Evolutionary conservation across 1,284 basidiomycete genomes (phyloP), one percentile per base, ranked within the genome.

Genomic region (Porodaedalea pini): DNA sequence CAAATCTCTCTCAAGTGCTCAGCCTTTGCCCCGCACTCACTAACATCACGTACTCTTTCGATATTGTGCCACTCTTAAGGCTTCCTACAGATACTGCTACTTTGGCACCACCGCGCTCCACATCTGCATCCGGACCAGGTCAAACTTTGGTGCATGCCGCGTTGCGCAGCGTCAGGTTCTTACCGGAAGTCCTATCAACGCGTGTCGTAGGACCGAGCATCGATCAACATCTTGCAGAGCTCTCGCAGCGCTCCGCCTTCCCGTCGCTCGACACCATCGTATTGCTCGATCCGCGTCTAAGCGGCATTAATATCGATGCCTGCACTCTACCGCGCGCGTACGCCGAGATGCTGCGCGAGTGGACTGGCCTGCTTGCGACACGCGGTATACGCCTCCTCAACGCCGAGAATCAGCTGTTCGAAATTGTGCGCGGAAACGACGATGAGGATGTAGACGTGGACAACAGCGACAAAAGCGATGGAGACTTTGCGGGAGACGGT

Each of bases 1-100:
- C 13, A 17, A 31, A 23, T 31, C 34, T 58, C 3, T 19, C 37
- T 2, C n/a, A 4, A 10, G 34, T 58, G 10, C 32, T 54, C 4
- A 23, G n/a, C 2, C 7, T 19, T 15, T 58, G 57, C 23, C 57
- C 57, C 8, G 34, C 39, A 17, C 57, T 58, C 19, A 34, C 37
- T 7, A 23, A 41, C 8, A n/a, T 56, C 17, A 23, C 45, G n/a
- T 56, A 56, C 17, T 31, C 54, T 13, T 29, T 31, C 27, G 36
- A 49, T 19, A n/a, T 29, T 8, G 19, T 52, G 37, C 39, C 51
- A 17, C 1, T 31, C 17, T 29, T 31, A 10, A 11, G 25, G 31
- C 13, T 21, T 6, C 6, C 4, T 8, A 50, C 10, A n/a, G 8
- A 21, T 7, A 4, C 25, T 17, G 4, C 37, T 13, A 27, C 45